Evolutionary conservation across 1,284 basidiomycete species (phyloP), one percentile per base, ranked within the genome.

Genomic region (Leccinum subrobustum): DNA sequence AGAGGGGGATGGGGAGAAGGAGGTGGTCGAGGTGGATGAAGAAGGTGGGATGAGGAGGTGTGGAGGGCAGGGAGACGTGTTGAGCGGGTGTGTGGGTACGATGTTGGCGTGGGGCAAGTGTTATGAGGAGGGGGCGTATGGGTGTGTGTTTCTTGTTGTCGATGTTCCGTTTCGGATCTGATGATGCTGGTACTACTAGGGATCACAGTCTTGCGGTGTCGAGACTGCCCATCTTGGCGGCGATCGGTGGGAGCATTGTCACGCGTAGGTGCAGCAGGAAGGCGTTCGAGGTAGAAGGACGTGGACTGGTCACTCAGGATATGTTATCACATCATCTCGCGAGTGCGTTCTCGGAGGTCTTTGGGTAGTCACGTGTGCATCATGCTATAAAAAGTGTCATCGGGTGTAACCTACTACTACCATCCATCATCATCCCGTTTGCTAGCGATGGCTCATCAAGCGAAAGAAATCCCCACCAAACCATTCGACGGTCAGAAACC

Each of bases 51-150:
- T 95, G 65, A 97, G 97, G 77, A 82, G 96, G 57, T 96, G 95
- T 68, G 96, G 96, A 20, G 96, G 96, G 1, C 96, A 98, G 74
- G 96, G 96, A 0, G 96, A 99, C 75, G 88, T 99, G 52, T 76
- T 99, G 57, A 91, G 89, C 66, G 96, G 96, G 5, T 83, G 84
- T 42, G 88, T 95, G 6, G 96, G 95, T 0, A 87, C 94, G 0
- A 87, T 97, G 72, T 80, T 98, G 62, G 95, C 95, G 1, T 99
- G 96, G 96, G 93, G 91, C 3, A 91, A 91, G 73, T 94, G 92
- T 68, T 98, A 92, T 74, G 91, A 94, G 68, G 84, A 87, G 47
- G 92, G 92, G 6, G 82, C 83, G 1, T 95, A 89, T 67, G 88
- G 87, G 85, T 88, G 63, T 63, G 81, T 73, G 31, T 35, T 16